phyloP scores from a whole-genome alignment of 176 grass and related monocot genomes.

The Musa acuminata region DNA sequence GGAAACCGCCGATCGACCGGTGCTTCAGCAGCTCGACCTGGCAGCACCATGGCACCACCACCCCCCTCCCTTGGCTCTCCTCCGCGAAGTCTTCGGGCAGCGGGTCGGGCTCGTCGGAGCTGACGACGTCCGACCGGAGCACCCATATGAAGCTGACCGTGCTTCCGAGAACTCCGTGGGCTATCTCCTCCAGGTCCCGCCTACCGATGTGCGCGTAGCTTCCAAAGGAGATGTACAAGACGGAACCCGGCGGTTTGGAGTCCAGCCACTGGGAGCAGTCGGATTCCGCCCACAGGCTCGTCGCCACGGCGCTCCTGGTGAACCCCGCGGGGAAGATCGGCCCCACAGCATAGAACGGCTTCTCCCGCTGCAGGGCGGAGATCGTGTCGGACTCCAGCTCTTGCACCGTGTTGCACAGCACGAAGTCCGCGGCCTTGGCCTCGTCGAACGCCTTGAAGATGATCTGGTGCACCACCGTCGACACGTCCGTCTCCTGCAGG shows the following conservation, averaged over 20 bases:
- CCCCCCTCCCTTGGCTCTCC: conserved; percentile 11
- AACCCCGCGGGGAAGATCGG: conserved; percentile 58
- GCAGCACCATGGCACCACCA: conserved; percentile 65
- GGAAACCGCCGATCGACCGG: conserved; percentile 32
- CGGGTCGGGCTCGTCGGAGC: conserved; percentile 45
- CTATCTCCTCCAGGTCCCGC: conserved; percentile 48
- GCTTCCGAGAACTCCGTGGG: conserved; percentile 43
- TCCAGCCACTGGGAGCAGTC: conserved; percentile 58
- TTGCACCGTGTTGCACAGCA: conserved; percentile 65
- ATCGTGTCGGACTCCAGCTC: conserved; percentile 60
- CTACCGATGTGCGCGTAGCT: conserved; percentile 46
- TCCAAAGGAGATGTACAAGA: conserved; percentile 73
- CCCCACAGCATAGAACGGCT: conserved; percentile 62
- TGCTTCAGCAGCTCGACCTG: conserved; percentile 53
- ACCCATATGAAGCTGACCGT: conserved; percentile 57
- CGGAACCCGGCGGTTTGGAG: conserved; percentile 30
- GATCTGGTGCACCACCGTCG: conserved; percentile 52
- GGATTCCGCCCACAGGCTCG: conserved; percentile 51
- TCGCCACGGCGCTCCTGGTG: conserved; percentile 36
- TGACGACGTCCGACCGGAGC: conserved; percentile 48
- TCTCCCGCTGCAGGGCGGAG: conserved; percentile 33
- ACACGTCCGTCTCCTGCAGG: conserved; percentile 44
- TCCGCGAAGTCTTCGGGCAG: conserved; percentile 36
- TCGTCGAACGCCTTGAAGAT: conserved; percentile 58
- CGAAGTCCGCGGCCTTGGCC: conserved; percentile 38